These are phyloP conservation scores for Peronospora destructor DNA, from an alignment of 352 stramenopile genomes.

Conservation along the genomic window DNA sequence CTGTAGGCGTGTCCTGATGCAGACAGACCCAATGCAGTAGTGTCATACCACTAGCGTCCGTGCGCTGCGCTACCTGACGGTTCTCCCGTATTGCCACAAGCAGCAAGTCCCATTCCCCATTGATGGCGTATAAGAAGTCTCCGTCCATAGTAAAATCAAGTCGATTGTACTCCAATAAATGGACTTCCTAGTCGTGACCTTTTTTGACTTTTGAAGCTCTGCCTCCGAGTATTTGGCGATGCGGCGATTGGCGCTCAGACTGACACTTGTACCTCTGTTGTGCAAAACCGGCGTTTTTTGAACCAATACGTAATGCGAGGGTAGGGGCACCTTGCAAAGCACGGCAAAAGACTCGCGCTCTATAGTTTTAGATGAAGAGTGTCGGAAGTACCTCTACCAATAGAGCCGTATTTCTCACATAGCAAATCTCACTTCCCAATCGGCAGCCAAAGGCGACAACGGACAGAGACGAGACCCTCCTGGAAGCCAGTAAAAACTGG, in stretches of 20 bases:
- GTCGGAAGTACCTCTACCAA: background rate
- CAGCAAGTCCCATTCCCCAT: constrained; percentile 73
- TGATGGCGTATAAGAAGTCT: constrained; percentile 72
- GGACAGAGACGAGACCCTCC: too few relatives aligned
- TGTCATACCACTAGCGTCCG: constrained; percentile 67
- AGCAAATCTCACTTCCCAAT: too few relatives aligned
- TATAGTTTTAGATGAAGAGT: background rate
- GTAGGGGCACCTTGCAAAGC: too few relatives aligned
- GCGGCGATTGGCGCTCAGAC: constrained; percentile 6
- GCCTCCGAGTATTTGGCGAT: constrained; percentile 2
- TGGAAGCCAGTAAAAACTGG: too few relatives aligned
- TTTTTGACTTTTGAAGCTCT: background rate
- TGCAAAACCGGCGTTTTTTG: constrained; percentile 7
- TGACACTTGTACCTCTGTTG: constrained; percentile 6
- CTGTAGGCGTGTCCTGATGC: constrained; percentile 62
- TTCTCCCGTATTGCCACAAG: constrained; percentile 57
- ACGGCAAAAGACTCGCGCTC: too few relatives aligned
- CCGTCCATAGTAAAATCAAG: constrained; percentile 41
- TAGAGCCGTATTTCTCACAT: too few relatives aligned
- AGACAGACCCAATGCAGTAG: constrained; percentile 77
- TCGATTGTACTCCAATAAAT: background rate
- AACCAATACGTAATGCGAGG: constrained; percentile 12
- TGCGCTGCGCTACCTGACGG: constrained; percentile 47
- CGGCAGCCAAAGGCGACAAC: too few relatives aligned
- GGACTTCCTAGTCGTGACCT: background rate